phyloP scores from a whole-genome alignment of 139 green algal genomes.

The Protoeuglena noctilucae region DNA sequence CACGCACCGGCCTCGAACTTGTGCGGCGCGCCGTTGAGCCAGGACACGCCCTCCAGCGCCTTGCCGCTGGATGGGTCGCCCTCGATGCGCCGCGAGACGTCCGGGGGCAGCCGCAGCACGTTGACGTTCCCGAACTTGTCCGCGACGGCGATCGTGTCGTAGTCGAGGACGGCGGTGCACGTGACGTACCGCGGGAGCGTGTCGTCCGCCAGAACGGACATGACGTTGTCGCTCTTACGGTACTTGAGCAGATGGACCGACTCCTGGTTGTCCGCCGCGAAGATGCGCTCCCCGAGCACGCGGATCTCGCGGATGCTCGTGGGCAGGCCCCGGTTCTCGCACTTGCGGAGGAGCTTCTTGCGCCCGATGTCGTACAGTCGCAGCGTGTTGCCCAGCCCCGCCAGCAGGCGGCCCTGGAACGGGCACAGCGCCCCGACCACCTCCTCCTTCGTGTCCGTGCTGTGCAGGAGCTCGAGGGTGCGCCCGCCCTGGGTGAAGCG shows the following conservation, averaged over 20 bases:
- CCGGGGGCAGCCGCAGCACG: slow-evolving; percentile 61
- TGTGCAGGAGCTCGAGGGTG: slow-evolving; percentile 75
- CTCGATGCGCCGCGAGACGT: slow-evolving; percentile 80
- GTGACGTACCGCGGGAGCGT: slow-evolving; percentile 62
- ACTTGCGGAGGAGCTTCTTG: slow-evolving; percentile 95
- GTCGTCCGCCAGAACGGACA: slow-evolving; percentile 95
- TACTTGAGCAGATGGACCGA: slow-evolving; percentile 74
- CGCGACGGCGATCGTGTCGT: slow-evolving; percentile 76
- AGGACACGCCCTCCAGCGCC: slow-evolving; percentile 32
- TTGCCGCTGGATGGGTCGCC: slow-evolving; percentile 92
- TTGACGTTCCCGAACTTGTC: slow-evolving; percentile 96
- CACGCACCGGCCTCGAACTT: slow-evolving; percentile 48
- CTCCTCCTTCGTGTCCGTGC: no score
- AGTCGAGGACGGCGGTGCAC: slow-evolving; percentile 66
- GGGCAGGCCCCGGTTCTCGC: slow-evolving; percentile 69
- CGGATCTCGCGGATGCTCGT: slow-evolving; percentile 49
- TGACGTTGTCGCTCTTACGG: slow-evolving; percentile 65
- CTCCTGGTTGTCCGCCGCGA: slow-evolving; percentile 61
- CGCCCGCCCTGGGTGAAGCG: slow-evolving; percentile 42
- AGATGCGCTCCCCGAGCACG: slow-evolving; percentile 60
- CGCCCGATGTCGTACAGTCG: slow-evolving; percentile 89
- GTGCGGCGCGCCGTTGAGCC: slow-evolving; percentile 76
- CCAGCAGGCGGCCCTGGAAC: slow-evolving; percentile 82
- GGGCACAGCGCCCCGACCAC: slow-evolving; percentile 55
- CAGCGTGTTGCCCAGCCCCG: slow-evolving; percentile 63